Conservation (phyloP, 2,329 filamentous ascomycete genomes). For the Colletotrichum sp. region DNA sequence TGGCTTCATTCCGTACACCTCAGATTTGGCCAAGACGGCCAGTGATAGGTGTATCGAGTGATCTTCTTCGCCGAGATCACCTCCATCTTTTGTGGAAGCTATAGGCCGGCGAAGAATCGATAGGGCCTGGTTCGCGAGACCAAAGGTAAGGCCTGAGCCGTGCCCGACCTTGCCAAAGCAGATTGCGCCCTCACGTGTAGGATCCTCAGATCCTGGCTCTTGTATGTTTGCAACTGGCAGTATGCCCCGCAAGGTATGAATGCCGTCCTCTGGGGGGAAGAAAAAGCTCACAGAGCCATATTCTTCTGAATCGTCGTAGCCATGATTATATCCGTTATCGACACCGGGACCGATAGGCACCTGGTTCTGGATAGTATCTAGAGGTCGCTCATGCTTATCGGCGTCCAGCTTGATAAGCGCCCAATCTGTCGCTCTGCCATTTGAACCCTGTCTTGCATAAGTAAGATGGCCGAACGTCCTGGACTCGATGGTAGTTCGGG, state of each 20-base stretch:
- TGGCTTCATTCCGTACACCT: no score
- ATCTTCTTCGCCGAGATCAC: no score
- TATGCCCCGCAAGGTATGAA: not conserved
- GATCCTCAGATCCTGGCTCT: no score
- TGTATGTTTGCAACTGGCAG: not conserved
- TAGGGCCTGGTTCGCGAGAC: not conserved
- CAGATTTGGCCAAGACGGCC: no score
- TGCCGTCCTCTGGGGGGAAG: no score
- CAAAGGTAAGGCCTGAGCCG: not conserved
- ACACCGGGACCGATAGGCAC: no score
- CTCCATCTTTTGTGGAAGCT: no score
- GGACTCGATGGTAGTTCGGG: not conserved
- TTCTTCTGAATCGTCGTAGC: no score
- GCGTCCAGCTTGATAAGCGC: not conserved
- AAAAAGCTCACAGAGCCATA: no score
- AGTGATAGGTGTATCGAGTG: no score
- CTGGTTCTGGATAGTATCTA: not conserved
- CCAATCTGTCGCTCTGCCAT: not conserved
- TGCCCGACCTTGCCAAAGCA: not conserved
- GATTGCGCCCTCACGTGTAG: not conserved
- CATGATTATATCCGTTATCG: no score
- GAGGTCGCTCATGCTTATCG: not conserved
- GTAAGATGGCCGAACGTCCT: not conserved
- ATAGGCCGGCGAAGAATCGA: not conserved
- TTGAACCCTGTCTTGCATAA: not conserved